phyloP scores from a whole-genome alignment of 208 protist genomes.

The Acanthamoeba lenticulata region DNA sequence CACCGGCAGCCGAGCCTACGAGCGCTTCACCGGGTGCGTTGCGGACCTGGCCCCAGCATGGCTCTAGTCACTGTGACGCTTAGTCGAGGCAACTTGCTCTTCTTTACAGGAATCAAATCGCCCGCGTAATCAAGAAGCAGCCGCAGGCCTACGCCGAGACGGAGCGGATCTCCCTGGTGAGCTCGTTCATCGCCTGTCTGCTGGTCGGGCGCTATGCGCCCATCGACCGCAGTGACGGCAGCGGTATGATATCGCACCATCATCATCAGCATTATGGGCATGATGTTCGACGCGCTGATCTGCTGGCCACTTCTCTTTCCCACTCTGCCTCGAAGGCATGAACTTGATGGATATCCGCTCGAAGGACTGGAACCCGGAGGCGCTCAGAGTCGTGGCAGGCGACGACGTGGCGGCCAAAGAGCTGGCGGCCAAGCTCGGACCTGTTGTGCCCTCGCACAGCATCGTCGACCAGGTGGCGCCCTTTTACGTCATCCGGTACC shows the following conservation, averaged over 20 bases:
- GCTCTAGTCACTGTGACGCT: too few relatives aligned
- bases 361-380: slow-evolving; percentile 64
- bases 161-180: slow-evolving; percentile 82
- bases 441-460: slow-evolving; percentile 15
- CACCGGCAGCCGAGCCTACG: slow-evolving; percentile 74
- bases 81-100: too few relatives aligned
- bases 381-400: slow-evolving; percentile 7
- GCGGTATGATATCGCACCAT: neutral
- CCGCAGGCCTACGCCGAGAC: slow-evolving; percentile 21
- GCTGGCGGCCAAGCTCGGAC: slow-evolving; percentile 46
- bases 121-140: slow-evolving; percentile 54
- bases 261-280: neutral
- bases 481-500: slow-evolving; percentile 58
- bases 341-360: slow-evolving; percentile 82
- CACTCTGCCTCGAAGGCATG: slow-evolving; percentile 78
- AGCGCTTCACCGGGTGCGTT: slow-evolving; percentile 80
- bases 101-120: slow-evolving; percentile 74
- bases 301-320: too few relatives aligned
- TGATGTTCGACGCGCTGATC: neutral
- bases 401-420: neutral
- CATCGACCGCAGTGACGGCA: slow-evolving; percentile 80
- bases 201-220: slow-evolving; percentile 77
- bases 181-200: slow-evolving; percentile 80
- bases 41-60: too few relatives aligned
- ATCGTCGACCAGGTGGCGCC: slow-evolving; percentile 62